Evolutionary conservation across 225 moss, liverwort and hornwort species (phyloP), one percentile per base, ranked within the genome.

Genomic region (Polytrichum formosum): DNA sequence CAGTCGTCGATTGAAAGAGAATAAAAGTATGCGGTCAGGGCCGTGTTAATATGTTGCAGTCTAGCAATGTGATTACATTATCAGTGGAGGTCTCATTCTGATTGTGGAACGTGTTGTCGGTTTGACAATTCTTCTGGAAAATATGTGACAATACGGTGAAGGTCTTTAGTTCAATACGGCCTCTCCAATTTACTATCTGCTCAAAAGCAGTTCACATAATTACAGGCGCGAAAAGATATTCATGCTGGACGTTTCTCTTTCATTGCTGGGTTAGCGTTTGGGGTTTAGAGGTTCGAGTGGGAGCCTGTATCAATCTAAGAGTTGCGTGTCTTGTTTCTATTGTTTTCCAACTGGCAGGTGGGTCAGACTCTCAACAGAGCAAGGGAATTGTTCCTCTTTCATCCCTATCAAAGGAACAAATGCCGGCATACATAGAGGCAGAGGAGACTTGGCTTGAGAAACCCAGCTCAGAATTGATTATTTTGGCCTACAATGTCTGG

Each of bases 401-500:
- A 23, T 80, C 83, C 26, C 65, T 83, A 56, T 74, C 87, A 22
- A 79, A 71, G 64, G 78, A 78, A 70, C 70, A 85, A 27, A 81
- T 75, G 54, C 65, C 76, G 78, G 77, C 86, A 65, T 79, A 73
- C 75, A 73, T 82, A 56, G 74, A 79, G 73, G 75, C 82, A 61
- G 85, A 84, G 28, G 87, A 84, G 56, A 84, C 84, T 74, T 82
- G 84, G 73, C 83, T 80, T 75, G 82, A 77, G 63, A 85, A 84
- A 65, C 76, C 77, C 67, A 76, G 74, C 67, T 68, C 77, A n/a
- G 86, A 91, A 35, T 55, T 96, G 63, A 76, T 65, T 35, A 80
- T 98, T 33, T 76, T 98, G 80, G 88, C 85, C 71, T 94, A 98
- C 69, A 98, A 98, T 65, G 94, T 98, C 55, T 98, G 97, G 97